phyloP scores from a whole-genome alignment of 2,329 filamentous ascomycete genomes.

The Colletotrichum spinosum region DNA sequence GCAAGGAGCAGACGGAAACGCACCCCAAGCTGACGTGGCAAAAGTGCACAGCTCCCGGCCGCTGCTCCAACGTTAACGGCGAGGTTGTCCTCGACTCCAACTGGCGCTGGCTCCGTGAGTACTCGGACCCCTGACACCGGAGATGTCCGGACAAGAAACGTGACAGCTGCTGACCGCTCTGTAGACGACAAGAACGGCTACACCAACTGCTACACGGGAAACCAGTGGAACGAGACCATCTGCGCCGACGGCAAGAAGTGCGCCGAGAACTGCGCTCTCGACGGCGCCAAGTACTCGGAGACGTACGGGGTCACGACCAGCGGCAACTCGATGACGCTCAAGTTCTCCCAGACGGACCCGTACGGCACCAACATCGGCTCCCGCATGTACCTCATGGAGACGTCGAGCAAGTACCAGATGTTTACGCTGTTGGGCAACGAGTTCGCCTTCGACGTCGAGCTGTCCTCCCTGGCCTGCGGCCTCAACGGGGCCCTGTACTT shows the following conservation, averaged over 20 bases:
- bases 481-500: constrained; percentile 75
- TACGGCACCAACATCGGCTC: constrained; percentile 57
- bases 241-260: constrained; percentile 55
- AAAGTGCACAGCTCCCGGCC: constrained; percentile 52
- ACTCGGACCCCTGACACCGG: constrained; percentile 1
- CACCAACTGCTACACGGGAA: constrained; percentile 64
- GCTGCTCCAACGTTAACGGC: constrained; percentile 55
- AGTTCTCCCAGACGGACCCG: constrained; percentile 62
- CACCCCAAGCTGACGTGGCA: constrained; percentile 60
- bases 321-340: constrained; percentile 60
- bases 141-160: constrained; percentile 9
- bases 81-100: constrained; percentile 63
- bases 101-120: constrained; percentile 65
- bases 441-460: constrained; percentile 75
- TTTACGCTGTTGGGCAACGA: constrained; percentile 72
- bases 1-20: constrained; percentile 50
- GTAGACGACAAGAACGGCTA: constrained; percentile 43
- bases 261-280: constrained; percentile 58
- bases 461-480: constrained; percentile 72
- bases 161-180: neutral
- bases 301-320: constrained; percentile 63
- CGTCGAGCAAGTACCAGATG: constrained; percentile 67
- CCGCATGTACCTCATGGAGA: constrained; percentile 69
- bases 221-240: constrained; percentile 47
- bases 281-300: constrained; percentile 57